phyloP scores from a whole-genome alignment of 2,329 filamentous ascomycete genomes.

The Colletotrichum graminicola region DNA sequence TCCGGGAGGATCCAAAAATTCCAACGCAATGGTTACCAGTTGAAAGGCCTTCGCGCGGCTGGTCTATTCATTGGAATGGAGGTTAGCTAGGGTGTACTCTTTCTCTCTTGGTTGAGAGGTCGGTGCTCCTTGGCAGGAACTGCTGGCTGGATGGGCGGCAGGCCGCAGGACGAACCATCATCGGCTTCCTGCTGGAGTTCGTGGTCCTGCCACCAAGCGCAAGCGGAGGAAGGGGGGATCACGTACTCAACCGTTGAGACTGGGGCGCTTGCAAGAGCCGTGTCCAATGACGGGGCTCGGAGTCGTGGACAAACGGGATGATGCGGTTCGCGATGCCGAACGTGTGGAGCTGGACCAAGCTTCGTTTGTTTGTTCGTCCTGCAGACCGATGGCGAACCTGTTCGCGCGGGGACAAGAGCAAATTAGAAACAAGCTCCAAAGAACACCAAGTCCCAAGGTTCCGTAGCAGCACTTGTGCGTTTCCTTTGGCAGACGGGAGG shows the following conservation, averaged over 20 bases:
- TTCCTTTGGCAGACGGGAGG: constrained; percentile 26
- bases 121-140: constrained; percentile 30
- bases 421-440: constrained; percentile 39
- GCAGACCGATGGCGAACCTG: constrained; percentile 38
- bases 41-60: constrained; percentile 34
- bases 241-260: constrained; percentile 42
- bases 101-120: not conserved
- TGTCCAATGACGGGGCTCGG: constrained; percentile 37
- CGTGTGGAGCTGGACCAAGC: constrained; percentile 32
- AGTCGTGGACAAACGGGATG: constrained; percentile 36
- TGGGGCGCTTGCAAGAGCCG: constrained; percentile 17
- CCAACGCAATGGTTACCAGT: constrained; percentile 36
- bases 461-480: constrained; percentile 27
- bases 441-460: constrained; percentile 25
- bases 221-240: constrained; percentile 36
- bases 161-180: constrained; percentile 31
- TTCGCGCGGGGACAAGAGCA: constrained; percentile 37
- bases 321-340: constrained; percentile 36
- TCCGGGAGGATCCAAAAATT: constrained; percentile 39
- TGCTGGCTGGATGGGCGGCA: constrained; percentile 31
- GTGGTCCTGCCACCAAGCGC: constrained; percentile 23
- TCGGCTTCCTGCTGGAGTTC: constrained; percentile 41
- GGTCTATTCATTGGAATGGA: constrained; percentile 37
- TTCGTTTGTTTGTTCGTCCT: constrained; percentile 40
- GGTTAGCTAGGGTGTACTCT: constrained; percentile 24